phyloP scores from a whole-genome alignment of 2,329 filamentous ascomycete species.

The Aspergillus flavus region DNA sequence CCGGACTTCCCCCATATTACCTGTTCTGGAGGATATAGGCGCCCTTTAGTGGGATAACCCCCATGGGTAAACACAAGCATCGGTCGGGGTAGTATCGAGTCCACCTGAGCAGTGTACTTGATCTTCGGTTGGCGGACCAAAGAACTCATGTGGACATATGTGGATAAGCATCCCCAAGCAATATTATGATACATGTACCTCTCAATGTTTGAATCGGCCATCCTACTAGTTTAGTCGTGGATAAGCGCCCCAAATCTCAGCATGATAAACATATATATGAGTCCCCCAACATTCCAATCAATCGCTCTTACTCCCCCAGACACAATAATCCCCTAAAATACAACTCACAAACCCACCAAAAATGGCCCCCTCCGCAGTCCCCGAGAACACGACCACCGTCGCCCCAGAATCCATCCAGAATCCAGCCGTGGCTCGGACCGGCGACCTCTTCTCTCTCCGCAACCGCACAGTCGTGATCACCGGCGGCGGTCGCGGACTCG shows the following conservation, averaged over 20 bases:
- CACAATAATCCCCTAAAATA: neutral
- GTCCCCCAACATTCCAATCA: neutral
- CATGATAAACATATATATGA: slow-evolving; percentile 1
- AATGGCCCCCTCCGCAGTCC: slow-evolving; percentile 26
- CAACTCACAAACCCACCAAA: slow-evolving; percentile 8
- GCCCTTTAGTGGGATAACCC: neutral
- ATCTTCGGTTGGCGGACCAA: neutral
- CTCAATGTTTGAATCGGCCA: neutral
- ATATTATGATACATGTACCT: neutral
- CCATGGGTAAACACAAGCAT: neutral
- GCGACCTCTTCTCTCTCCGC: slow-evolving; percentile 50
- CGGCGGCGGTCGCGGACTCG: slow-evolving; percentile 55
- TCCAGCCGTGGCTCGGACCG: slow-evolving; percentile 27
- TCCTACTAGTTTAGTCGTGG: slow-evolving; percentile 21
- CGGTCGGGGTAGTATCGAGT: no score
- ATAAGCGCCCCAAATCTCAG: slow-evolving; percentile 16
- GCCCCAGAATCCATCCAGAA: slow-evolving; percentile 37
- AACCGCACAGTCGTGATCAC: slow-evolving; percentile 49
- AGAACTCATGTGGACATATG: neutral
- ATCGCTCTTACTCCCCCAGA: neutral
- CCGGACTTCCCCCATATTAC: slow-evolving; percentile 6
- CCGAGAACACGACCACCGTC: slow-evolving; percentile 24
- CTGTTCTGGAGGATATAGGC: neutral
- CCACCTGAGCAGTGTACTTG: neutral
- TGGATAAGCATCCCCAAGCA: neutral